Evolutionary conservation across 352 stramenopile species (phyloP), one percentile per base, ranked within the genome.

Genomic region (Plasmopara halstedii): DNA sequence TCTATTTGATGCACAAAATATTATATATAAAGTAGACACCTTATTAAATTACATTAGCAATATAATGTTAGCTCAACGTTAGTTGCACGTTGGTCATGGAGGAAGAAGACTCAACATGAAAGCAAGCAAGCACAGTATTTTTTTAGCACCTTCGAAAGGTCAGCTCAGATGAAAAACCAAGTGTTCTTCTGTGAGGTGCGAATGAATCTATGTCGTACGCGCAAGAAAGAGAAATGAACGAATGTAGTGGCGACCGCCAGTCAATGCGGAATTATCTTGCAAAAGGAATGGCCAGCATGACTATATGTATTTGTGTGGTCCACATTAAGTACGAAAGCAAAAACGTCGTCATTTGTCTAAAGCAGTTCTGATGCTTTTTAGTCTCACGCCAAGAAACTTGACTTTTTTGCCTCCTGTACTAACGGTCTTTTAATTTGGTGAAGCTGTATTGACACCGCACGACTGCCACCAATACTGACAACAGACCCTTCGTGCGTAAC

Each of bases 81-180:
- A 77, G 69, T 81, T 81, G 66, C 69, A 77, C 63, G 65, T 59
- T 53, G 63, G 62, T 59, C 65, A 77, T 51, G 56, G 66, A 70
- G 50, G 32, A 64, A 50, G 60, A 46, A 42, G 58, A 55, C 59
- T 45, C 60, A 46, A 69, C 54, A 61, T 77, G 69, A 81, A 81
- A 81, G 69, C 69, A 81, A 63, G 69, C 69, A 53, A 72, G 65
- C 67, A 6, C 6, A 26, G 42, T 53, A 29, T 70, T 62, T 9
- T 6, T 61, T 64, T 58, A 44, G 69, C 69, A 73, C 69, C 66
- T 58, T 40, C 60, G 67, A 68, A 73, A 73, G 49, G 74, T 59
- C 58, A 45, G 41, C 50, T 62, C 34, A 45, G 67, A 60, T 23
- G 48, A 36, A 62, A 35, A 52, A 46, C 55, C 33, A 57, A 58